phyloP scores from a whole-genome alignment of 176 grass and related monocot species.

The Avena sativa region DNA sequence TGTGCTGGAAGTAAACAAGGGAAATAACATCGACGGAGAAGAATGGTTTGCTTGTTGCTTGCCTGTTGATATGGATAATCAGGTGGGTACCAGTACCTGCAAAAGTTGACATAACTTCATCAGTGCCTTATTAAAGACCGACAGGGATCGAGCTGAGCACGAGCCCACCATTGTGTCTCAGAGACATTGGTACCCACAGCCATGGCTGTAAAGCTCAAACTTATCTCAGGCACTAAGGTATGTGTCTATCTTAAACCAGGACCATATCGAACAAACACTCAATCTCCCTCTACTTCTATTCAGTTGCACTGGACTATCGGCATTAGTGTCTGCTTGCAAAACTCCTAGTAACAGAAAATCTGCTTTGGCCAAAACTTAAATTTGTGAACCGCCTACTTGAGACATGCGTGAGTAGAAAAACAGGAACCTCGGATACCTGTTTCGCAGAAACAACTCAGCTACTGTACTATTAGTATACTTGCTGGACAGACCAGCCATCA shows the following conservation, averaged over 20 bases:
- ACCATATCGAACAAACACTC: background rate
- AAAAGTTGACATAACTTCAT: constrained; percentile 57
- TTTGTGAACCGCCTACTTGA: background rate
- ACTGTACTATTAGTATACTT: background rate
- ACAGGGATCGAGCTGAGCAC: constrained; percentile 27
- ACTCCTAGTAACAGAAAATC: background rate
- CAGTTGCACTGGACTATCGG: background rate
- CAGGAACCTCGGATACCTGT: background rate
- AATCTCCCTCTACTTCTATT: background rate
- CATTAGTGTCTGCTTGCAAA: background rate
- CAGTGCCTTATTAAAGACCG: constrained; percentile 43
- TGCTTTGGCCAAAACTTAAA: background rate
- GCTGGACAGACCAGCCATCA: background rate
- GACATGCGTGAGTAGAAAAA: background rate
- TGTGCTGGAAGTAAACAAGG: background rate
- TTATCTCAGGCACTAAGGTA: constrained; percentile 12
- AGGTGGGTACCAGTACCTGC: constrained; percentile 83
- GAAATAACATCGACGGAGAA: constrained; percentile 11
- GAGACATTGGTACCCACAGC: constrained; percentile 28
- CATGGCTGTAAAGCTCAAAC: constrained; percentile 34
- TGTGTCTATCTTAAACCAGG: constrained; percentile 26
- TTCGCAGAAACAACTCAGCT: background rate
- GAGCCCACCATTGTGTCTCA: constrained; percentile 14
- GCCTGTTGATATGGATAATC: constrained; percentile 83
- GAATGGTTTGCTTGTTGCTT: constrained; percentile 36